These are phyloP conservation scores for Naganishia friedmannii DNA, from an alignment of 768 basidiomycete genomes.

Conservation along the genomic window DNA sequence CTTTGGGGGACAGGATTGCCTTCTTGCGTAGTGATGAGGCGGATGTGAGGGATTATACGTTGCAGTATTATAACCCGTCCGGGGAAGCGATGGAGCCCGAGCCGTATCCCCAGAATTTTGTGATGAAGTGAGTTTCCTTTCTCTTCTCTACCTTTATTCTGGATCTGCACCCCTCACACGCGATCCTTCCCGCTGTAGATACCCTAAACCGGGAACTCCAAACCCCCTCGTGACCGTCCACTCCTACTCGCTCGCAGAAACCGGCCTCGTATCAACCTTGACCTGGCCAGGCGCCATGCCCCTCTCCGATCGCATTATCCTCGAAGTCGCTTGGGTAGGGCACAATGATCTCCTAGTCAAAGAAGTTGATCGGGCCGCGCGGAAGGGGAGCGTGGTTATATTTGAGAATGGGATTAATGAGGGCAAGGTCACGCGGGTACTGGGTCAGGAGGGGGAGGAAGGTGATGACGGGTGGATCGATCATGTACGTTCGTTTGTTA, in stretches of 20 bases:
- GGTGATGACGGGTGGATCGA: conserved; percentile 95
- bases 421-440: conserved; percentile 64
- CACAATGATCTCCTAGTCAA: conserved; percentile 71
- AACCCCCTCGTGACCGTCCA: conserved; percentile 73
- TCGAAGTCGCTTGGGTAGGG: conserved; percentile 84
- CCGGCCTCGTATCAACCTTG: conserved; percentile 27
- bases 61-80: conserved; percentile 88
- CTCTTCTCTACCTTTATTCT: not conserved
- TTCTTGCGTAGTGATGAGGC: conserved; percentile 88
- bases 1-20: conserved; percentile 66
- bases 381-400: conserved; percentile 72
- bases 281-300: conserved; percentile 64
- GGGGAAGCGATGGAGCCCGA: conserved; percentile 66
- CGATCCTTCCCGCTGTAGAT: conserved; percentile 32
- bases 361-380: conserved; percentile 80
- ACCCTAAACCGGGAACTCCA: conserved; percentile 54
- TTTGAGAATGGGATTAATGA: conserved; percentile 62
- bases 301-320: conserved; percentile 66
- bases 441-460: conserved; percentile 79
- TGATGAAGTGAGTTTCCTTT: conserved; percentile 49
- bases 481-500: conserved; percentile 57
- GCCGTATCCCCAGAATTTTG: conserved; percentile 63
- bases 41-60: conserved; percentile 75
- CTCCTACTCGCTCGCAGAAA: conserved; percentile 67
- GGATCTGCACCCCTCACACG: not conserved